Conservation (phyloP, 495 filamentous ascomycete species). For the Glutinoglossum americanum region DNA sequence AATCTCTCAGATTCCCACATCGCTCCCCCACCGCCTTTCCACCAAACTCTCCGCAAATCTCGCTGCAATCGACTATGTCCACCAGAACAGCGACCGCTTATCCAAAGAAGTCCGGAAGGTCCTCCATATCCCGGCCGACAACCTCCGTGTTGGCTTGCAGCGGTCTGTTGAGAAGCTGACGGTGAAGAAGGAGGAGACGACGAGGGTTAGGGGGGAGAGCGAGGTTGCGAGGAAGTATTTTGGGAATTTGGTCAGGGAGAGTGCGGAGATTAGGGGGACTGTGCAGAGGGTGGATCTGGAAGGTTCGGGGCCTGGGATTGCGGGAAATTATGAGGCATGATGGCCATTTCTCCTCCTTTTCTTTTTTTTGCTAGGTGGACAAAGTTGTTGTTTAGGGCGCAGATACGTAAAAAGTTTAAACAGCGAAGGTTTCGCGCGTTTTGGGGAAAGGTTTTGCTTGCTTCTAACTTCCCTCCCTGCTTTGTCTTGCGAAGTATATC, state of each 20-base stretch:
- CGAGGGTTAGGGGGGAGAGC: slow-evolving; percentile 51
- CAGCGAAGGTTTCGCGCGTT: too few relatives aligned
- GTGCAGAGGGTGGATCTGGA: slow-evolving; percentile 72
- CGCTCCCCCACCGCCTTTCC: slow-evolving; percentile 70
- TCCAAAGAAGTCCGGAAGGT: slow-evolving; percentile 66
- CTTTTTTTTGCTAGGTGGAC: not conserved
- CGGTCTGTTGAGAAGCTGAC: slow-evolving; percentile 66
- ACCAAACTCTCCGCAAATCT: slow-evolving; percentile 66
- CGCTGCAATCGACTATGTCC: slow-evolving; percentile 68
- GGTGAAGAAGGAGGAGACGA: slow-evolving; percentile 53
- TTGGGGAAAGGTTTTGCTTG: too few relatives aligned
- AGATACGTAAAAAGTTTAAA: too few relatives aligned
- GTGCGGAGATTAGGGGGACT: slow-evolving; percentile 42
- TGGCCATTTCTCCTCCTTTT: not conserved
- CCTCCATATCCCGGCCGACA: slow-evolving; percentile 62
- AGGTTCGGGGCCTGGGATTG: slow-evolving; percentile 30
- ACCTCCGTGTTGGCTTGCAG: slow-evolving; percentile 56
- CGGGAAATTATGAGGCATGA: slow-evolving; percentile 11
- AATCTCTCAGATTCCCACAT: slow-evolving; percentile 63
- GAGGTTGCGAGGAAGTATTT: slow-evolving; percentile 73
- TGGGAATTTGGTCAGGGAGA: slow-evolving; percentile 59
- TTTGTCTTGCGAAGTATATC: too few relatives aligned
- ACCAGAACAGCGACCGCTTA: slow-evolving; percentile 68
- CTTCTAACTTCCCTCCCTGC: too few relatives aligned
- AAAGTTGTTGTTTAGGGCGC: too few relatives aligned